Conservation (phyloP, 2,329 filamentous ascomycete genomes). For the Endothia cerciana region DNA sequence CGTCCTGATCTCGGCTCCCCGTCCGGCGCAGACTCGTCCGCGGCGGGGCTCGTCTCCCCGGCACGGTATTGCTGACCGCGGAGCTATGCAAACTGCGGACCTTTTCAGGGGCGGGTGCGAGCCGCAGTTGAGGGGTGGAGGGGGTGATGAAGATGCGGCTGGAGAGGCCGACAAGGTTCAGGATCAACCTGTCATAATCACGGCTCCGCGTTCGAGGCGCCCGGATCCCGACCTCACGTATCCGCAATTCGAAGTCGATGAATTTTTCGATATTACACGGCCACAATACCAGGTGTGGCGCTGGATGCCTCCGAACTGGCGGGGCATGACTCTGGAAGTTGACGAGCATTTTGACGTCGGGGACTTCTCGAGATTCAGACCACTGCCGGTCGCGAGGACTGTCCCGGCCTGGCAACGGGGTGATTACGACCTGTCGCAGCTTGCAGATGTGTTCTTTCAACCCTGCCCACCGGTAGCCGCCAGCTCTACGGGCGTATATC, state of each 20-base stretch:
- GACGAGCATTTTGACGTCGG: conserved; percentile 6
- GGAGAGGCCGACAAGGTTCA: neutral
- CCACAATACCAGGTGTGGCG: neutral
- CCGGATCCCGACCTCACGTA: neutral
- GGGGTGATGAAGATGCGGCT: neutral
- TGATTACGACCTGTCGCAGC: neutral
- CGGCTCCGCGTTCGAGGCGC: neutral
- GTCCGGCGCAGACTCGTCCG: conserved; percentile 9
- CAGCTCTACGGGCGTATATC: neutral
- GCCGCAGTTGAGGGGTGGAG: neutral
- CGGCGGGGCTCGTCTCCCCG: neutral
- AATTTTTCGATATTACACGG: neutral
- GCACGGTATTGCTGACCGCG: neutral
- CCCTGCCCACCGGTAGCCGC: neutral
- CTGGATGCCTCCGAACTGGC: neutral
- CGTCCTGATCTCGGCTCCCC: conserved; percentile 8
- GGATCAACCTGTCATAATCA: neutral
- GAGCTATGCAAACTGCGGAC: neutral
- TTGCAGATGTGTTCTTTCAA: neutral
- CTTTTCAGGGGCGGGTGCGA: neutral
- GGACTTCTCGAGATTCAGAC: neutral
- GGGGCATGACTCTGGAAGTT: conserved; percentile 3
- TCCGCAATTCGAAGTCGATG: neutral
- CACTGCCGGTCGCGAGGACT: neutral
- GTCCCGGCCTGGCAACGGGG: neutral